Conservation (phyloP, 106 monocot genomes). For the Platanthera zijinensis region DNA sequence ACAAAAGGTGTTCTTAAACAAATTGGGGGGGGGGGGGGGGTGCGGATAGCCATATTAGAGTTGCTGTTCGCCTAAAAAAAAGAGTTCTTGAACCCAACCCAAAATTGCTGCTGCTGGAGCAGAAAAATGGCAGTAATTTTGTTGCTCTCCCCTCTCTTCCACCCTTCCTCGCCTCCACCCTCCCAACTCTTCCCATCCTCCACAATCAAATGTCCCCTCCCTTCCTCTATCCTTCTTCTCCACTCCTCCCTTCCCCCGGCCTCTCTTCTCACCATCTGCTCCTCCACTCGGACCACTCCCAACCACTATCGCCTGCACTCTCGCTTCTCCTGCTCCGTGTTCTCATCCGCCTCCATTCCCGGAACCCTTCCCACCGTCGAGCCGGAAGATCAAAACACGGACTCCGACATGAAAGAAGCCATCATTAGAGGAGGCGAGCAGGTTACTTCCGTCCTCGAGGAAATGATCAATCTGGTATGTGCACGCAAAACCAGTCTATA, state of each 20-base stretch:
- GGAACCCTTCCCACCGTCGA: neutral
- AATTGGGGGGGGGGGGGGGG: no score
- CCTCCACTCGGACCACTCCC: neutral
- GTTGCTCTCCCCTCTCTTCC: neutral
- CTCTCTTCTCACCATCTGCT: neutral
- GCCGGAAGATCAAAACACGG: slow-evolving; percentile 23
- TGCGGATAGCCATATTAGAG: no score
- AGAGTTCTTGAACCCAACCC: no score
- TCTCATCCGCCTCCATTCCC: neutral
- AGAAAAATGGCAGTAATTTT: neutral
- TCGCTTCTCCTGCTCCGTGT: neutral
- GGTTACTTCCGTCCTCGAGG: slow-evolving; percentile 82
- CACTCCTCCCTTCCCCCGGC: neutral
- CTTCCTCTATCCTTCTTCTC: neutral
- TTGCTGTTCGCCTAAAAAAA: no score
- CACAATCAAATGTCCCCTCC: neutral
- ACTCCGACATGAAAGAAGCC: slow-evolving; percentile 44
- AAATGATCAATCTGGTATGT: slow-evolving; percentile 83
- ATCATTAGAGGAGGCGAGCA: slow-evolving; percentile 91
- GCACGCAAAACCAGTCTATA: neutral
- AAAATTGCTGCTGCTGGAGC: neutral
- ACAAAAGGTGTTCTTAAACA: no score
- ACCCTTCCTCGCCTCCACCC: neutral
- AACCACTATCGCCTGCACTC: neutral
- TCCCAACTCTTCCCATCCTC: neutral